Percentiles rank a stretch among this genome's conserved stretches.
These are phyloP conservation scores for Umbelopsis sp. DNA, from an alignment of 192 early-diverging fungal species.

Conservation along the genomic window DNA sequence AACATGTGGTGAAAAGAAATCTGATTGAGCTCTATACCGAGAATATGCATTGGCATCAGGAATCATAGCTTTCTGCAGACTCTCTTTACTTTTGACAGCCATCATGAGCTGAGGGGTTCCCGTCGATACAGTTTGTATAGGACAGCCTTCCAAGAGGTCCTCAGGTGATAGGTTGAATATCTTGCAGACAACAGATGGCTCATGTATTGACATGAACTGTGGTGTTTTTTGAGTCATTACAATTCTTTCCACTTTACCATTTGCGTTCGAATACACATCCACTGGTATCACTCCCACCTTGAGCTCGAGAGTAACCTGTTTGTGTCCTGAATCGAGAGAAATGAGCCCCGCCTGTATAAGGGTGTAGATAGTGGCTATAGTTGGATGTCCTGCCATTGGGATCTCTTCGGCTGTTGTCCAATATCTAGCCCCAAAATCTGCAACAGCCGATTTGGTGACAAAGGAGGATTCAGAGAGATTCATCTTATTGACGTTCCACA, in stretches of 20 bases:
- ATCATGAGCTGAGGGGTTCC: slow-evolving; percentile 24
- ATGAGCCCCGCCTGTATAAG: slow-evolving; percentile 11
- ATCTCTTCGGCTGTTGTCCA: slow-evolving; percentile 22
- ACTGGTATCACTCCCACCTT: slow-evolving; percentile 13
- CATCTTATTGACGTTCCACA: slow-evolving; percentile 3
- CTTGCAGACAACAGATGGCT: slow-evolving; percentile 9
- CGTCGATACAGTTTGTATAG: slow-evolving; percentile 26
- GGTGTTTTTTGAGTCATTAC: slow-evolving; percentile 20
- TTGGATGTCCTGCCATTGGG: slow-evolving; percentile 23
- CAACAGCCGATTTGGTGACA: slow-evolving; percentile 1
- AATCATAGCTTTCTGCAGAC: slow-evolving; percentile 3
- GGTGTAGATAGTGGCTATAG: slow-evolving; percentile 23
- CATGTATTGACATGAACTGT: slow-evolving; percentile 12
- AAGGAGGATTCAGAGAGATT: slow-evolving; percentile 23
- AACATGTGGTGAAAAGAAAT: slow-evolving; percentile 25
- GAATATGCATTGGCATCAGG: not conserved
- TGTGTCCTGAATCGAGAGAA: not conserved
- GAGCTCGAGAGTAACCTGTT: slow-evolving; percentile 3
- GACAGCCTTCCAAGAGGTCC: slow-evolving; percentile 15
- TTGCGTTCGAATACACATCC: not conserved
- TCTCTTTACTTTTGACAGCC: not conserved
- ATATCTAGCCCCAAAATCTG: slow-evolving; percentile 23
- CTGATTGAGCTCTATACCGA: slow-evolving; percentile 4
- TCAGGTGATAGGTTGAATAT: slow-evolving; percentile 4
- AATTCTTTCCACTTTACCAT: slow-evolving; percentile 1